Conservation (phyloP, 805 yeast species). For the Metschnikowia lunata region DNA sequence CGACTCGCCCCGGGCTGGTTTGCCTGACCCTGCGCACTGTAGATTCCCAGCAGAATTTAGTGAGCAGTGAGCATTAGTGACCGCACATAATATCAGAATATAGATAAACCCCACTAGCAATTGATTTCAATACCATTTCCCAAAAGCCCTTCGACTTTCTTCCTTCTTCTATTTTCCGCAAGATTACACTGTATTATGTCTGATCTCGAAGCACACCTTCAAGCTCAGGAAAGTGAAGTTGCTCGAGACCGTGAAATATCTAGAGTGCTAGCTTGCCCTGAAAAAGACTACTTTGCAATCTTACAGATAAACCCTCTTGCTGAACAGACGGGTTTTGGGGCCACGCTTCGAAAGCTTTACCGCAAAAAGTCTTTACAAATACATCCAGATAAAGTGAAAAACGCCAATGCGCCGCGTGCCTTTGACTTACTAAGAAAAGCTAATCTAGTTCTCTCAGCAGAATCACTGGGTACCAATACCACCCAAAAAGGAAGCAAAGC, state of each 20-base stretch:
- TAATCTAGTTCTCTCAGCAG: slow-evolving; percentile 29
- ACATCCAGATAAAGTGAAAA: slow-evolving; percentile 63
- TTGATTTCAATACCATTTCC: no score
- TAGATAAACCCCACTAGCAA: no score
- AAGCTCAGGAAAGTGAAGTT: slow-evolving; percentile 25
- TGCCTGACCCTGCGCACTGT: no score
- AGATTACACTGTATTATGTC: slow-evolving; percentile 4
- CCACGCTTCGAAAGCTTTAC: slow-evolving; percentile 44
- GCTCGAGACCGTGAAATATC: slow-evolving; percentile 50
- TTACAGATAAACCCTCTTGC: slow-evolving; percentile 37
- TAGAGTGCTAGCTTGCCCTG: slow-evolving; percentile 46
- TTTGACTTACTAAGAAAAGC: slow-evolving; percentile 59
- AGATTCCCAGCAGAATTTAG: no score
- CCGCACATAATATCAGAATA: no score
- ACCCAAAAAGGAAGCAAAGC: background rate
- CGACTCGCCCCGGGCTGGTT: no score
- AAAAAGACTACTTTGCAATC: slow-evolving; percentile 52
- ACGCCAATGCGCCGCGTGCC: slow-evolving; percentile 58
- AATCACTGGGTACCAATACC: slow-evolving; percentile 7
- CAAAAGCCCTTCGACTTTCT: no score
- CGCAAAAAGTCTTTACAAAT: slow-evolving; percentile 58
- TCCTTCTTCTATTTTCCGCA: background rate
- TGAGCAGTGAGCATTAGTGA: no score
- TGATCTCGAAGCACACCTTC: slow-evolving; percentile 10
- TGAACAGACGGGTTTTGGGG: slow-evolving; percentile 35